phyloP scores from a whole-genome alignment of 2,329 filamentous ascomycete genomes.

The Penicillium sp. region DNA sequence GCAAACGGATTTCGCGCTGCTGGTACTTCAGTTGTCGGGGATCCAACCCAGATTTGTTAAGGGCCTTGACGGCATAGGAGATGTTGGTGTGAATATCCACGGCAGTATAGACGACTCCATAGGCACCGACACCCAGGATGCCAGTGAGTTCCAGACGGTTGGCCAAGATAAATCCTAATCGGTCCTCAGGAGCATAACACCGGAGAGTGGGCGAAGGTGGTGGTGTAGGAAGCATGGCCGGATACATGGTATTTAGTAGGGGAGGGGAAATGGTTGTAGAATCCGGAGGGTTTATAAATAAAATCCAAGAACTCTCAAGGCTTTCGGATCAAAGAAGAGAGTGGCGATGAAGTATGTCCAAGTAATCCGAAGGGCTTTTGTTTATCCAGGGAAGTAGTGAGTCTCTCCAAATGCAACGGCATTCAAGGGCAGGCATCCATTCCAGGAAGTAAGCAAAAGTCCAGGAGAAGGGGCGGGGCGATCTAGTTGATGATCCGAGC shows the following conservation, averaged over 20 bases:
- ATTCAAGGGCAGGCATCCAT: conserved; percentile 16
- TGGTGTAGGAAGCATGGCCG: conserved; percentile 48
- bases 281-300: conserved; percentile 15
- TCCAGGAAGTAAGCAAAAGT: conserved; percentile 7
- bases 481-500: neutral
- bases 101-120: conserved; percentile 92
- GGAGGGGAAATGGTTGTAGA: conserved; percentile 8
- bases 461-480: neutral
- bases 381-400: conserved; percentile 1
- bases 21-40: conserved; percentile 85
- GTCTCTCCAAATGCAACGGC: conserved; percentile 3
- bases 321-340: neutral
- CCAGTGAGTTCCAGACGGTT: conserved; percentile 78
- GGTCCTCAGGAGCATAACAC: conserved; percentile 72
- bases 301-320: conserved; percentile 6
- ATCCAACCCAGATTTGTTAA: conserved; percentile 93
- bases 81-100: conserved; percentile 77
- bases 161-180: conserved; percentile 79
- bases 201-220: conserved; percentile 46
- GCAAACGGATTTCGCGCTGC: conserved; percentile 86
- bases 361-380: neutral
- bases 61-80: conserved; percentile 91
- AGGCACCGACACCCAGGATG: conserved; percentile 89
- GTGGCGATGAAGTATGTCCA: neutral
- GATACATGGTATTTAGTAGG: conserved; percentile 39